phyloP scores from a whole-genome alignment of 495 filamentous ascomycete genomes.

The Neurospora sp. region DNA sequence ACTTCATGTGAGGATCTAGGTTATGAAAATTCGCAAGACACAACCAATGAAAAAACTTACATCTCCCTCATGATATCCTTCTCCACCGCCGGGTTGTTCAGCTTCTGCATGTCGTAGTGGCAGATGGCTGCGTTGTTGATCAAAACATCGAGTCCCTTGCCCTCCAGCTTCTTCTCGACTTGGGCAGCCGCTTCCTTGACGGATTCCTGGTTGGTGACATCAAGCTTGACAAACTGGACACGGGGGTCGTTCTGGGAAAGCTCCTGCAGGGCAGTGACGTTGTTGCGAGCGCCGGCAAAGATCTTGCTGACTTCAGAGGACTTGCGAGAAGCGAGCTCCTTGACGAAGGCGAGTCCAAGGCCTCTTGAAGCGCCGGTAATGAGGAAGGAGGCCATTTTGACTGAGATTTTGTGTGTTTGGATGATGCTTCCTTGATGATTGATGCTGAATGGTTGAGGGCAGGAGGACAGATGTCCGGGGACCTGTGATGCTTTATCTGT shows the following conservation, averaged over 20 bases:
- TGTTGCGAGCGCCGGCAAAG: not conserved
- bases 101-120: constrained; percentile 8
- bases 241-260: constrained; percentile 16
- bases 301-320: constrained; percentile 14
- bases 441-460: too few species aligned
- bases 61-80: constrained; percentile 10
- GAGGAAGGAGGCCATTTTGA: constrained; percentile 8
- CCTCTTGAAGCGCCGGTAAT: constrained; percentile 34
- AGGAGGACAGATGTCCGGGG: not conserved
- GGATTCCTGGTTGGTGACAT: constrained; percentile 19
- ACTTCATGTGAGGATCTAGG: not conserved
- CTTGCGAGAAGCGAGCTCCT: constrained; percentile 21
- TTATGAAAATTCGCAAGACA: not conserved
- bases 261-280: constrained; percentile 19
- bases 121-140: constrained; percentile 14
- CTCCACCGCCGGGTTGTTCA: not conserved
- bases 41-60: not conserved
- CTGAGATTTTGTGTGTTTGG: too few species aligned
- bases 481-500: not conserved
- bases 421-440: too few species aligned
- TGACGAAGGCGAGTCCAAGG: constrained; percentile 29
- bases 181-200: constrained; percentile 19
- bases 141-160: constrained; percentile 29
- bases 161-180: constrained; percentile 18
- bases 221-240: constrained; percentile 22